Evolutionary conservation across 495 filamentous ascomycete species (phyloP).

Genomic region (Lasiosphaeriaceae sp.): DNA sequence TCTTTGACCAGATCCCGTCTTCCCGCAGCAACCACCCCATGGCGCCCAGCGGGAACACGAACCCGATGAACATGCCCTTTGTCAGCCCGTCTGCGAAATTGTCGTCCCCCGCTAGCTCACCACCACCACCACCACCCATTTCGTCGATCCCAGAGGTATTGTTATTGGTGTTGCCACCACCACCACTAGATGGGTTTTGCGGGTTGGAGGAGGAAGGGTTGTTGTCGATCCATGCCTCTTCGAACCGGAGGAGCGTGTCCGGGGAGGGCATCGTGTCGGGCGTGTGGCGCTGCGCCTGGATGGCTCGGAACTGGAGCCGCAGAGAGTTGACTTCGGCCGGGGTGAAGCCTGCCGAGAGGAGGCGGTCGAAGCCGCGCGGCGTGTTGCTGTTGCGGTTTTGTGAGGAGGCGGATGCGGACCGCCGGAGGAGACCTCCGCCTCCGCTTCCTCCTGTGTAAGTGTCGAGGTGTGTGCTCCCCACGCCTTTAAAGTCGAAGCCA

Average conservation of each 20-base stretch:
- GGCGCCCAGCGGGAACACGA: constrained; percentile 89
- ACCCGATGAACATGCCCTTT: constrained; percentile 82
- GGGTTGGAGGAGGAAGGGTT: constrained; percentile 34
- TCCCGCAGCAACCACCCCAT: constrained; percentile 81
- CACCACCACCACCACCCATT: constrained; percentile 25
- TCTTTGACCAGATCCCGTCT: constrained; percentile 79
- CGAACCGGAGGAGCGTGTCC: constrained; percentile 55
- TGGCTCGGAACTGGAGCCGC: constrained; percentile 76
- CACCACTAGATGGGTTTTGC: constrained; percentile 5
- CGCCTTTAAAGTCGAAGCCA: not conserved
- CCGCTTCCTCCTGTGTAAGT: not conserved
- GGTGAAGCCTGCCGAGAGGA: constrained; percentile 76
- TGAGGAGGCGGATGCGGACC: constrained; percentile 1
- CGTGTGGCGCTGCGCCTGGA: constrained; percentile 72
- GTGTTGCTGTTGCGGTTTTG: not conserved
- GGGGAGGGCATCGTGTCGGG: constrained; percentile 78
- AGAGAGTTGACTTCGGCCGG: constrained; percentile 74
- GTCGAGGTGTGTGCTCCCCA: not conserved
- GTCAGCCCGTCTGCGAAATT: constrained; percentile 75
- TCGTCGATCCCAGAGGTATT: not conserved
- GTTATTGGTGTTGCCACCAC: constrained; percentile 6
- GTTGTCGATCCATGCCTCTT: constrained; percentile 91
- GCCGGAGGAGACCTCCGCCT: constrained; percentile 10
- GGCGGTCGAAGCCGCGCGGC: constrained; percentile 83
- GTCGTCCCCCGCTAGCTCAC: constrained; percentile 36